phyloP scores from a whole-genome alignment of 164 flowering plant species.

The Vitis labrusca region DNA sequence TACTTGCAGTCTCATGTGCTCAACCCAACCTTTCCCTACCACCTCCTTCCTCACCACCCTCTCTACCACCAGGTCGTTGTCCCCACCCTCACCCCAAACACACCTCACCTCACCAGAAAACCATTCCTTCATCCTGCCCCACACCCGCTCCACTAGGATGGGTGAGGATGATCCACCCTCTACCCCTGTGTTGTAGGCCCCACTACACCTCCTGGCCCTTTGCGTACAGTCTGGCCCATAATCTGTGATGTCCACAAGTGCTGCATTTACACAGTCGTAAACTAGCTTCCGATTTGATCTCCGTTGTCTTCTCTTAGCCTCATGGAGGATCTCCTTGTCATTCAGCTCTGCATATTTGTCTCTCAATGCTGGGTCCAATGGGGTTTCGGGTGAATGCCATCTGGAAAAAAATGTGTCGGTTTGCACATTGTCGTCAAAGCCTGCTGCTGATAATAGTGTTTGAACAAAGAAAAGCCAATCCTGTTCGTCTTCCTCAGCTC shows the following conservation, averaged over 20 bases:
- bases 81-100: constrained; percentile 35
- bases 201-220: constrained; percentile 12
- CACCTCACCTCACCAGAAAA: constrained; percentile 29
- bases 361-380: constrained; percentile 67
- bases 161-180: constrained; percentile 17
- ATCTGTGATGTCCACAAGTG: constrained; percentile 49
- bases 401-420: constrained; percentile 28
- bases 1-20: constrained; percentile 42
- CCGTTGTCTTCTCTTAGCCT: constrained; percentile 59
- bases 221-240: constrained; percentile 18
- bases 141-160: constrained; percentile 32
- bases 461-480: constrained; percentile 55
- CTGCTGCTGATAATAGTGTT: constrained; percentile 52
- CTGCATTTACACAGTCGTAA: constrained; percentile 80
- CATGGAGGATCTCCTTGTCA: constrained; percentile 40
- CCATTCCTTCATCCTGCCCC: constrained; percentile 49
- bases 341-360: constrained; percentile 46
- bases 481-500: constrained; percentile 45
- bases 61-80: constrained; percentile 63
- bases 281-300: constrained; percentile 71
- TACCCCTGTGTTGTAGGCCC: constrained; percentile 1
- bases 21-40: constrained; percentile 64
- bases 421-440: constrained; percentile 39
- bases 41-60: constrained; percentile 65
- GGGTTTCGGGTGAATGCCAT: constrained; percentile 79